Evolutionary conservation across 2,329 filamentous ascomycete species (phyloP).

Genomic region (Fusarium bactridioides): DNA sequence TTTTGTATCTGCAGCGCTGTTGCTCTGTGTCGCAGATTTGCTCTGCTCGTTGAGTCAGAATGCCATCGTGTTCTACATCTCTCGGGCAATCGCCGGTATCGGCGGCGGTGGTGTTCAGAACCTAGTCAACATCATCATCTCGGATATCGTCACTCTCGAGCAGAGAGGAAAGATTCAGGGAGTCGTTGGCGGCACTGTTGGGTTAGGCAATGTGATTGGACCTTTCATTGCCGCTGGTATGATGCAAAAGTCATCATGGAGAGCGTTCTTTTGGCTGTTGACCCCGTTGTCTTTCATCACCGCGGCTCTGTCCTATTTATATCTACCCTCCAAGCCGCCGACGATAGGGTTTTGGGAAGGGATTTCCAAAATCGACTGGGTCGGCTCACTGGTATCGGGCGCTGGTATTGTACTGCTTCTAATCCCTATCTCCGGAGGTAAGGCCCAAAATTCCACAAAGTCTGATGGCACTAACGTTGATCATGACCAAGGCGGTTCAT

Average conservation of each 20-base stretch:
- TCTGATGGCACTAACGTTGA: accelerated
- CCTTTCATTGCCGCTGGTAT: background rate
- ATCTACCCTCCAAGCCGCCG: background rate
- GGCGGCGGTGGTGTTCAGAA: background rate
- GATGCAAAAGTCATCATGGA: background rate
- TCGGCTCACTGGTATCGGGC: background rate
- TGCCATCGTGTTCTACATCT: background rate
- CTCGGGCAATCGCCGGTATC: background rate
- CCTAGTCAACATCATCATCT: background rate
- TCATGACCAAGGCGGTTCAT: background rate
- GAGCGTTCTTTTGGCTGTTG: background rate
- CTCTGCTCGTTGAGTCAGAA: background rate
- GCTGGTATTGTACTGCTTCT: background rate
- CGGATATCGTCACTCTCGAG: background rate
- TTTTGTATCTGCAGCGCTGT: accelerated
- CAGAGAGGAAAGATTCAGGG: background rate
- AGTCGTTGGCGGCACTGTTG: background rate
- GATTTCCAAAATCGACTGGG: background rate
- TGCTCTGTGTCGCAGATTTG: background rate
- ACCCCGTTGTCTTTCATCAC: background rate
- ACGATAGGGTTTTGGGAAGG: background rate
- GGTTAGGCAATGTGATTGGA: background rate
- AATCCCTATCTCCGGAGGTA: background rate
- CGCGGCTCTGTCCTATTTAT: accelerated
- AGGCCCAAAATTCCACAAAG: background rate